Percentiles rank a stretch among this genome's conserved stretches.
Evolutionary conservation across 1,284 basidiomycete genomes (phyloP).

Genomic region (Tetrapyrgos nigripes): DNA sequence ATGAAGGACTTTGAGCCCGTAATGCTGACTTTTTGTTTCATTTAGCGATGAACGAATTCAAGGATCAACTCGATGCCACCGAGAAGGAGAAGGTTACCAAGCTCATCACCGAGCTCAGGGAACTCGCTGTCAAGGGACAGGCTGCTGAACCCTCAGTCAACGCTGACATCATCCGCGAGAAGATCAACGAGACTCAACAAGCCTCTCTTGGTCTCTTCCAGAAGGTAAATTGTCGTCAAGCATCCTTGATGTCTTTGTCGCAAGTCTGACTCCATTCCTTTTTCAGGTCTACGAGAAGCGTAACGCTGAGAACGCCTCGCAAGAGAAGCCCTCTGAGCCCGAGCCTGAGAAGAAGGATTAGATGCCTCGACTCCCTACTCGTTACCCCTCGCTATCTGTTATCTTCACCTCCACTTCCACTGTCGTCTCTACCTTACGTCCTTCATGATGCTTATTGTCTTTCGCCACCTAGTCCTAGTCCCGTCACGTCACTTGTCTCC

Average conservation of each 20-base stretch:
- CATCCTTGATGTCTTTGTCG: constrained; percentile 6
- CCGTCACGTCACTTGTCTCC: not conserved
- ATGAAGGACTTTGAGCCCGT: not conserved
- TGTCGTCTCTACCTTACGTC: not conserved
- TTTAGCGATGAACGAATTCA: constrained; percentile 94
- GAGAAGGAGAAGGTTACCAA: constrained; percentile 95
- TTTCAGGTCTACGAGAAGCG: constrained; percentile 88
- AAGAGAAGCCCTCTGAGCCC: constrained; percentile 43
- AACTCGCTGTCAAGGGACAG: constrained; percentile 91
- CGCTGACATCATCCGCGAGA: constrained; percentile 89
- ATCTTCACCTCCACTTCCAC: not conserved
- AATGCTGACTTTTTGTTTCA: constrained; percentile 17
- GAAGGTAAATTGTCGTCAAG: constrained; percentile 71
- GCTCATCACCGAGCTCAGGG: constrained; percentile 88
- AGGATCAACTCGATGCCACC: constrained; percentile 90
- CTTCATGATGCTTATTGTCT: not conserved
- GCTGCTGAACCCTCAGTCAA: constrained; percentile 83
- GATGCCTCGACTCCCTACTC: constrained; percentile 24
- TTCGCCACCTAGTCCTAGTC: not conserved
- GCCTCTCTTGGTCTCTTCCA: constrained; percentile 98
- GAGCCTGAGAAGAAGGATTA: constrained; percentile 78
- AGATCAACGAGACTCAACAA: constrained; percentile 96
- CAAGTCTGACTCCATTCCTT: not conserved
- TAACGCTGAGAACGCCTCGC: constrained; percentile 63
- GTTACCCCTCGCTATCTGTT: constrained; percentile 10